phyloP scores from a whole-genome alignment of 2,329 filamentous ascomycete genomes.

The Aspergillus versicolor region DNA sequence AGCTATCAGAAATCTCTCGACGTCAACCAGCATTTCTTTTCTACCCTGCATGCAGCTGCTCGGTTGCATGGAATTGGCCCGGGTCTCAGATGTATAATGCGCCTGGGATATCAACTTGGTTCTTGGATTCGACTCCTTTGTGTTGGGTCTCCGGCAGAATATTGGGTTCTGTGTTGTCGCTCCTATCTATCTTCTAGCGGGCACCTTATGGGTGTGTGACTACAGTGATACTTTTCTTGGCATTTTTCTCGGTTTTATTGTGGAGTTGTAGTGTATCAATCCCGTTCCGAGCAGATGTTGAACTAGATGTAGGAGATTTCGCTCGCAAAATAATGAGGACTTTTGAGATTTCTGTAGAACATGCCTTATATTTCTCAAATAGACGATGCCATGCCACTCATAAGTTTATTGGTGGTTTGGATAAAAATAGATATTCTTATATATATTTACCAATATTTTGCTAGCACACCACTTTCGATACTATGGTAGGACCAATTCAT shows the following conservation, averaged over 20 bases:
- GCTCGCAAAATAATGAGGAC: too few relatives aligned
- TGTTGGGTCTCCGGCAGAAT: not conserved
- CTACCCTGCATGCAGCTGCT: constrained; percentile 6
- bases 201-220: not conserved
- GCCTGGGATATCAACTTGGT: not conserved
- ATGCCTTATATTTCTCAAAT: too few relatives aligned
- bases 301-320: too few relatives aligned
- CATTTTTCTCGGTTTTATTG: not conserved
- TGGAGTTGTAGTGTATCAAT: not conserved
- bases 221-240: not conserved
- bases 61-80: not conserved
- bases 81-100: not conserved
- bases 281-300: not conserved
- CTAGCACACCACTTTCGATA: not conserved
- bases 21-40: not conserved
- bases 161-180: not conserved
- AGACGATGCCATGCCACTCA: too few relatives aligned
- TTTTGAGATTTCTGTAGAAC: too few relatives aligned
- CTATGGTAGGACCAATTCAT: not conserved
- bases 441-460: too few relatives aligned
- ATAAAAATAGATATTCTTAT: not conserved
- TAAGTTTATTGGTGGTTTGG: not conserved
- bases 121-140: not conserved
- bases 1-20: not conserved
- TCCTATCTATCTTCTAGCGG: not conserved